These are phyloP conservation scores for Vachellia pachyceras DNA, from an alignment of 306 rosid species.

Conservation along the genomic window DNA sequence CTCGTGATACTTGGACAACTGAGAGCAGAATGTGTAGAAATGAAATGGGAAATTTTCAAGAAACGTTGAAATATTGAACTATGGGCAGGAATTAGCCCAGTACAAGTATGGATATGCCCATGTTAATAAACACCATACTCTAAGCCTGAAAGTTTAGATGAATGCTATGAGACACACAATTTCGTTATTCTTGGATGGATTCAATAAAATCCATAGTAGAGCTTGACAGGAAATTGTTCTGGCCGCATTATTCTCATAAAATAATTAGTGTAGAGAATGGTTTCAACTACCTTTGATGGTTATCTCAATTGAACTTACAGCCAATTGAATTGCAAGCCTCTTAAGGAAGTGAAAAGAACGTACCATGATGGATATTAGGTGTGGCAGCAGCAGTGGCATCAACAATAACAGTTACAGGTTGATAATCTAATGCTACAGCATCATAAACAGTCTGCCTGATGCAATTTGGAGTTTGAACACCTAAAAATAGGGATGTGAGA, in stretches of 20 bases:
- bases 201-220: neutral
- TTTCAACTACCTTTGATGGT: neutral
- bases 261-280: neutral
- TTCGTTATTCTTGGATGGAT: neutral
- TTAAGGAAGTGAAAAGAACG: conserved; percentile 28
- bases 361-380: conserved; percentile 72
- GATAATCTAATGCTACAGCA: conserved; percentile 86
- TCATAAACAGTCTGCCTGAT: conserved; percentile 91
- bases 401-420: conserved; percentile 64
- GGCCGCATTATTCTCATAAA: conserved; percentile 2
- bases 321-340: conserved; percentile 12
- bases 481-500: conserved; percentile 40
- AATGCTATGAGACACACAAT: neutral
- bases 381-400: conserved; percentile 97
- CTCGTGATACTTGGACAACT: neutral
- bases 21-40: neutral
- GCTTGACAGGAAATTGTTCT: conserved; percentile 11
- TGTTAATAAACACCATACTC: neutral
- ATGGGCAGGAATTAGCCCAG: neutral
- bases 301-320: conserved; percentile 2
- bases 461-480: conserved; percentile 97
- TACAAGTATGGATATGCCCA: neutral
- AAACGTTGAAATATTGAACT: neutral
- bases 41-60: neutral
- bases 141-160: neutral